These are phyloP conservation scores for Calycina marina DNA, from an alignment of 2,329 filamentous ascomycete species.

Conservation along the genomic window DNA sequence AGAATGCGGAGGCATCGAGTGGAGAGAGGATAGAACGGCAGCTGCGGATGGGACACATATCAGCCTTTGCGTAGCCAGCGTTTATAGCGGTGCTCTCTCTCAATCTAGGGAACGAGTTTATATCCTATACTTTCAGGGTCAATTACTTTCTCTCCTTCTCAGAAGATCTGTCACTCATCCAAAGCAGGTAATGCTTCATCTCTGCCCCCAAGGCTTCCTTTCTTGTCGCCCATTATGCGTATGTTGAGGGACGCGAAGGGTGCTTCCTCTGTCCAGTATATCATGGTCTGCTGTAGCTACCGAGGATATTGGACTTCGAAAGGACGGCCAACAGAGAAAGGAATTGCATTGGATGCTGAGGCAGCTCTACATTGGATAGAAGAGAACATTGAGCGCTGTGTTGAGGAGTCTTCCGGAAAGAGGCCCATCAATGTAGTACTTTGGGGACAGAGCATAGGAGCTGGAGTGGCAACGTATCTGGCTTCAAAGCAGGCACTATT, in stretches of 20 bases:
- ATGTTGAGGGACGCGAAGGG: conserved; percentile 25
- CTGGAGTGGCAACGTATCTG: conserved; percentile 50
- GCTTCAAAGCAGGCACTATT: conserved; percentile 7
- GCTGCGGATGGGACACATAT: conserved; percentile 52
- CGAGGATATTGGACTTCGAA: conserved; percentile 56
- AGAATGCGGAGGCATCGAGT: conserved; percentile 46
- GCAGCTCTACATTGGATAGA: conserved; percentile 50
- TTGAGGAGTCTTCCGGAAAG: conserved; percentile 19
- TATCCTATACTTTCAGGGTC: conserved; percentile 42
- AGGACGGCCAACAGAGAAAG: conserved; percentile 54
- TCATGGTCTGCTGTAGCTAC: conserved; percentile 39
- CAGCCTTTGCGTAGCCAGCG: conserved; percentile 35
- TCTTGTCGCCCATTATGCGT: conserved; percentile 37
- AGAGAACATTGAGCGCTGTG: conserved; percentile 22
- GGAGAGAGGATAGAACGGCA: conserved; percentile 47
- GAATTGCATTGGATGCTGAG: conserved; percentile 53
- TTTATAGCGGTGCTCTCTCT: conserved; percentile 2
- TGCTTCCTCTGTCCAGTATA: conserved; percentile 24
- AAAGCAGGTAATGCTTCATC: conserved; percentile 42
- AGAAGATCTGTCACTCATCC: conserved; percentile 12
- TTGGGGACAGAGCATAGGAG: conserved; percentile 69
- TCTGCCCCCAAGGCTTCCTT: conserved; percentile 39
- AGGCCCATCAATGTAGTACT: conserved; percentile 32
- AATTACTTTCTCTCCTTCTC: conserved; percentile 11
- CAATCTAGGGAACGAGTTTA: conserved; percentile 26